These are phyloP conservation scores for Nepenthes gracilis DNA, from an alignment of 148 eudicot genomes.

Conservation along the genomic window DNA sequence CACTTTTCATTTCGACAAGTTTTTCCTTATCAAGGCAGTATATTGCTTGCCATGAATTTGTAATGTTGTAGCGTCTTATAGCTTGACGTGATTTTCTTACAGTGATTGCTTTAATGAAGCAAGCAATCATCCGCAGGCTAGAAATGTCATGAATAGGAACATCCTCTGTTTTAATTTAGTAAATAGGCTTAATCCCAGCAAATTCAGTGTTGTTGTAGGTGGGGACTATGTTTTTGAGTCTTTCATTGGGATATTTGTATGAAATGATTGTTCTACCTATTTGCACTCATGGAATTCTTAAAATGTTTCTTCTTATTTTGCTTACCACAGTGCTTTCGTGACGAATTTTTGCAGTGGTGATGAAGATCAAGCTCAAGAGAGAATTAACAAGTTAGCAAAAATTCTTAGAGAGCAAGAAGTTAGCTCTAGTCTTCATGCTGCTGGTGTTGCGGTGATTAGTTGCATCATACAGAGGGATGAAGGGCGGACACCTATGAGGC, in stretches of 20 bases:
- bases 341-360: constrained; percentile 62
- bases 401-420: constrained; percentile 79
- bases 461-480: constrained; percentile 99
- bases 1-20: not conserved
- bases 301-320: not conserved
- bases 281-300: not conserved
- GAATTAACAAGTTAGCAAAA: constrained; percentile 84
- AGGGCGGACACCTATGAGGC: constrained; percentile 96
- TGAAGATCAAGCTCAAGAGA: constrained; percentile 99
- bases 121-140: too few relatives aligned
- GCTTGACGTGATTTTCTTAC: too few relatives aligned
- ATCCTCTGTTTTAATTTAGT: too few relatives aligned
- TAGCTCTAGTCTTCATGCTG: constrained; percentile 63
- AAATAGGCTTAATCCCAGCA: too few relatives aligned
- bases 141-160: too few relatives aligned
- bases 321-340: constrained; percentile 7
- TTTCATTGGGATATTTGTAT: too few relatives aligned
- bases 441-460: constrained; percentile 83
- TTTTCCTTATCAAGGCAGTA: not conserved
- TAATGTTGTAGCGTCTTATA: too few relatives aligned
- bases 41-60: not conserved
- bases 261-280: too few relatives aligned
- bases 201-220: too few relatives aligned
- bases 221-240: too few relatives aligned
- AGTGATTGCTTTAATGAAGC: too few relatives aligned